A percentile compares a stretch with the other conserved stretches of the same genome.
phyloP scores from a whole-genome alignment of 2,329 filamentous ascomycete species.

The Ophiostoma novo-ulmi region DNA sequence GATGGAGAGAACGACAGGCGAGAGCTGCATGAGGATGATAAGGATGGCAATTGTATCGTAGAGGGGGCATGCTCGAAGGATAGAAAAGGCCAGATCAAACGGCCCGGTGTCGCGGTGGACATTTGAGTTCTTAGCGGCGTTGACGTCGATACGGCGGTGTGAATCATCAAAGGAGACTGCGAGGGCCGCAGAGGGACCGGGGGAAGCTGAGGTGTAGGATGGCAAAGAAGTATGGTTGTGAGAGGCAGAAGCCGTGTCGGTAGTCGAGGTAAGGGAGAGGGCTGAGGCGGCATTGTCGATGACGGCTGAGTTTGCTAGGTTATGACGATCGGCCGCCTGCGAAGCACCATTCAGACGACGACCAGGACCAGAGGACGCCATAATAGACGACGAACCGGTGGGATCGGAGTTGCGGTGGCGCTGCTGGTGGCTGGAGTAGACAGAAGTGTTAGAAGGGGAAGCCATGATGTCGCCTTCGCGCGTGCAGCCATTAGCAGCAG shows the following conservation, averaged over 20 bases:
- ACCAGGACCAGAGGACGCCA: background rate
- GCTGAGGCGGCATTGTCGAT: constrained; percentile 38
- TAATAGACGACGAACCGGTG: background rate
- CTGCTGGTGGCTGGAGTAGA: constrained; percentile 17
- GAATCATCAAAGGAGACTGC: constrained; percentile 39
- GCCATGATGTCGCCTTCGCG: constrained; percentile 29
- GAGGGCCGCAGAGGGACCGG: constrained; percentile 32
- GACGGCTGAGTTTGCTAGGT: background rate
- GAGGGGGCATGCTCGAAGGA: constrained; percentile 82
- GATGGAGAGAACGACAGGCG: constrained; percentile 78
- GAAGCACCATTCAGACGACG: background rate
- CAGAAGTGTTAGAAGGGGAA: constrained; percentile 25
- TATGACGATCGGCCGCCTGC: constrained; percentile 4
- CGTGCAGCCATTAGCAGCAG: constrained; percentile 27
- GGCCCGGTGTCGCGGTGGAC: constrained; percentile 66
- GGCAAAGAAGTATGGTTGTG: constrained; percentile 23
- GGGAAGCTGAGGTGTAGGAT: constrained; percentile 34
- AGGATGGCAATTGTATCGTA: constrained; percentile 95
- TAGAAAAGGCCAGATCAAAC: constrained; percentile 73
- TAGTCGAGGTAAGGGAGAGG: constrained; percentile 31
- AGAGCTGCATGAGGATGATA: constrained; percentile 89
- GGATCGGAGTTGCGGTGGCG: constrained; percentile 23
- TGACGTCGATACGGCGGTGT: constrained; percentile 65
- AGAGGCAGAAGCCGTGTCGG: constrained; percentile 42
- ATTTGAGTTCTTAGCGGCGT: constrained; percentile 61